phyloP scores from a whole-genome alignment of 2,329 filamentous ascomycete genomes.

The Penicillium sp. region DNA sequence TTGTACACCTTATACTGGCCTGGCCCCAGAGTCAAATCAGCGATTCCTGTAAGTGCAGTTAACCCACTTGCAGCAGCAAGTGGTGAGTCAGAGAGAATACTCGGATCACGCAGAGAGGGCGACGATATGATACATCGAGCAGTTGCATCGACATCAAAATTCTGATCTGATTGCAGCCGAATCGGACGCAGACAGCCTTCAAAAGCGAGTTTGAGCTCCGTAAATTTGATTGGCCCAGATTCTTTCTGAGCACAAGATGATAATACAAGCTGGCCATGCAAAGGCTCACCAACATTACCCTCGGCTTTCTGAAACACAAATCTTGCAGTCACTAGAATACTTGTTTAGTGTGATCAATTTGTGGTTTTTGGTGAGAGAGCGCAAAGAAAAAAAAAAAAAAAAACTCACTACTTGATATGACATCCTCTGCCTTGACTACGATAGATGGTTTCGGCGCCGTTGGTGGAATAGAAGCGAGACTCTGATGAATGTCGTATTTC shows the following conservation, averaged over 20 bases:
- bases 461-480: conserved; percentile 45
- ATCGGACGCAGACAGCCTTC: conserved; percentile 55
- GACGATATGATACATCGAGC: conserved; percentile 35
- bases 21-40: conserved; percentile 69
- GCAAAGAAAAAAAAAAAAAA: not conserved
- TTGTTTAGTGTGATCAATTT: conserved; percentile 23
- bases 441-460: conserved; percentile 51
- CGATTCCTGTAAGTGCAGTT: conserved; percentile 57
- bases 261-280: conserved; percentile 61
- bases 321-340: conserved; percentile 50
- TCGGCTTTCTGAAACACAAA: conserved; percentile 60
- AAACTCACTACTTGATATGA: conserved; percentile 52
- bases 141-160: conserved; percentile 28
- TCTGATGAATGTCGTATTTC: conserved; percentile 54
- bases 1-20: conserved; percentile 73
- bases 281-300: conserved; percentile 64
- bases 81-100: conserved; percentile 33
- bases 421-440: conserved; percentile 53
- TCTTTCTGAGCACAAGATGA: conserved; percentile 52
- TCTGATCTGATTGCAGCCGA: conserved; percentile 42
- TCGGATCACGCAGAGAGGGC: conserved; percentile 41
- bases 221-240: conserved; percentile 54
- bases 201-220: conserved; percentile 57
- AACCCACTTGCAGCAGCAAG: conserved; percentile 40
- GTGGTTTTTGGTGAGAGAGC: not conserved